phyloP scores from a whole-genome alignment of 2,329 filamentous ascomycete species.

The Calonectria pauciramosa region DNA sequence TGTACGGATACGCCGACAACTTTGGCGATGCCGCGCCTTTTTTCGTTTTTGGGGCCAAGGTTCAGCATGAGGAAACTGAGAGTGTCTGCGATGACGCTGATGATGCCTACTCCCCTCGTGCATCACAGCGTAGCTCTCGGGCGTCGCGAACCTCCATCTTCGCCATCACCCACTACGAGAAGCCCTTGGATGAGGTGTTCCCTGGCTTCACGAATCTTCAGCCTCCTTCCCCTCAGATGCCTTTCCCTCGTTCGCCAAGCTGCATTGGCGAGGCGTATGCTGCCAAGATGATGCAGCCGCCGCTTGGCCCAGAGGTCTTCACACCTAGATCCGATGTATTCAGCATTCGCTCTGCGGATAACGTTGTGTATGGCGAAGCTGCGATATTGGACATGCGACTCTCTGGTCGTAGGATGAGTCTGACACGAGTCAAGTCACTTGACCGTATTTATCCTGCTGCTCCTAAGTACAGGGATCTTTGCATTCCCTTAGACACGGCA shows the following conservation, averaged over 20 bases:
- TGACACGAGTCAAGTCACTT: slow-evolving; percentile 54
- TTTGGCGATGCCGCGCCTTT: slow-evolving; percentile 61
- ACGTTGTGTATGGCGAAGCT: slow-evolving; percentile 57
- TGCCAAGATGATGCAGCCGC: slow-evolving; percentile 31
- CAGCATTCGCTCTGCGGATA: slow-evolving; percentile 52
- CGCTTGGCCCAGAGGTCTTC: slow-evolving; percentile 39
- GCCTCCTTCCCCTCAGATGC: slow-evolving; percentile 37
- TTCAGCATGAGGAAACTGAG: slow-evolving; percentile 39
- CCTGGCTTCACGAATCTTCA: slow-evolving; percentile 36
- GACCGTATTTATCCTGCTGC: slow-evolving; percentile 51
- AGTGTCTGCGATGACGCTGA: slow-evolving; percentile 33
- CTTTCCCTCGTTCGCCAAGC: slow-evolving; percentile 44
- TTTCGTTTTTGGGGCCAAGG: slow-evolving; percentile 61
- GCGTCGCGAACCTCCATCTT: slow-evolving; percentile 42
- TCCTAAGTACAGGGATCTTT: slow-evolving; percentile 50
- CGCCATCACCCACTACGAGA: slow-evolving; percentile 47
- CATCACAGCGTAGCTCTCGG: slow-evolving; percentile 13
- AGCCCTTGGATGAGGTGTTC: slow-evolving; percentile 40
- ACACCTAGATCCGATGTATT: slow-evolving; percentile 52
- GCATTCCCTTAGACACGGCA: slow-evolving; percentile 41
- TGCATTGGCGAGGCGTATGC: slow-evolving; percentile 53
- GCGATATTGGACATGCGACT: slow-evolving; percentile 54
- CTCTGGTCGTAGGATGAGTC: slow-evolving; percentile 39
- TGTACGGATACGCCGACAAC: slow-evolving; percentile 60
- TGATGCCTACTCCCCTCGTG: slow-evolving; percentile 23